Evolutionary conservation across 495 filamentous ascomycete species (phyloP), one percentile per base, ranked within the genome.

Genomic region (Hypomontagnella monticulosa): DNA sequence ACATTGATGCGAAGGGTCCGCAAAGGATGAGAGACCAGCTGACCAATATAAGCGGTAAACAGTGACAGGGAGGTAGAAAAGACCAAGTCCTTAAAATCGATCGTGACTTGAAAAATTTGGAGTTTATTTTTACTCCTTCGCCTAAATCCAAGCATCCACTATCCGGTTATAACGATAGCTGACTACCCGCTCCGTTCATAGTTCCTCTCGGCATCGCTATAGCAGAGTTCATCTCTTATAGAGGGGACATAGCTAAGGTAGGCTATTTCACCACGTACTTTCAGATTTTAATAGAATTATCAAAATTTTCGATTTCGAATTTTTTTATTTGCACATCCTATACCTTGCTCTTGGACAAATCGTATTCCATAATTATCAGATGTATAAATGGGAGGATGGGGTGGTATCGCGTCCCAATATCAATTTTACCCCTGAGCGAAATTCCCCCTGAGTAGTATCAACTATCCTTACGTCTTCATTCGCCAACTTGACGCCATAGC

Each of bases 41-140:
- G 56, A 59, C 56, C 23, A 46, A 11, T 36, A 38, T 38, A 41
- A 33, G 27, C 33, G 18, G 49, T 27, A 48, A 47, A 47, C 41
- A 48, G 18, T 12, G 32, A 37, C 42, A 12, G 18, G 30, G 30
- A n/a, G 19, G 36, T 11, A 23, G 23, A 50, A 50, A 18, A 19
- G 16, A 50, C 3, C 6, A 27, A 6, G 23, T 27, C 23, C 23
- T 27, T 6, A 42, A 34, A 59, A n/a, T 38, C 36, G 8, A 40
- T 51, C 56, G 56, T 59, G 56, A 59, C 37, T 15, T 42, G 56
- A 59, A 59, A 59, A 42, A 33, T 59, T 59, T 49, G 33, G 40
- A 19, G 23, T 44, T 34, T 58, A 37, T 33, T 50, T 33, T 42
- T 41, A 10, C 5, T 23, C 5, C 20, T 30, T 47, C 36, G 20